Evolutionary conservation across 2,329 filamentous ascomycete genomes (phyloP).

Genomic region (Aspergillus jensenii): DNA sequence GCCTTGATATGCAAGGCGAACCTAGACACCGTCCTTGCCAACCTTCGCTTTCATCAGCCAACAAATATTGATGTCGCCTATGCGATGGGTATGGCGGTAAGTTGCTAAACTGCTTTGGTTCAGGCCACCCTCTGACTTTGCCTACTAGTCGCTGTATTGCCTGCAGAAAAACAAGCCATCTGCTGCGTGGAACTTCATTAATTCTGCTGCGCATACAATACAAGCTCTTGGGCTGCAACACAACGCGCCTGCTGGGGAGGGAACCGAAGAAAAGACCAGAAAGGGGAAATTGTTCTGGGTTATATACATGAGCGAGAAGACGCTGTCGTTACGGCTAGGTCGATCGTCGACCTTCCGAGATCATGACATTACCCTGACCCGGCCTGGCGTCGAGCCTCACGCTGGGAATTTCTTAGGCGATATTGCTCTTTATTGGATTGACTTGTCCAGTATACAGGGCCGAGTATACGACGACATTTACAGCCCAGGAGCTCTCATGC

Average conservation of each 20-base stretch:
- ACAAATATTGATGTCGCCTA: not conserved
- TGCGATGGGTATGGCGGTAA: not conserved
- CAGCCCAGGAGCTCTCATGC: conserved; percentile 14
- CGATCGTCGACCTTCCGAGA: not conserved
- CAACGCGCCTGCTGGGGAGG: not conserved
- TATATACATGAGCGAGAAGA: conserved; percentile 6
- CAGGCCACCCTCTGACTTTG: not conserved
- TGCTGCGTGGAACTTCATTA: not conserved
- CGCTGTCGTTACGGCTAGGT: not conserved
- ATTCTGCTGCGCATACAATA: not conserved
- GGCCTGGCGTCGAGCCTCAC: not conserved
- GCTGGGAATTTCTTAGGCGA: not conserved
- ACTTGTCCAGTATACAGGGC: conserved; percentile 14
- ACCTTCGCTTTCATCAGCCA: not conserved
- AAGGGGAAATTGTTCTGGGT: not conserved
- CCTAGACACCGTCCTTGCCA: not conserved
- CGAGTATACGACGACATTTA: conserved; percentile 16
- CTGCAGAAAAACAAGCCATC: not conserved
- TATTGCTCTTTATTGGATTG: conserved; percentile 10
- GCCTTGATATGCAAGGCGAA: not conserved
- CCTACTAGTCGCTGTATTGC: not conserved
- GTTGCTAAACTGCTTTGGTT: not conserved
- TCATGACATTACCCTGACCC: conserved; percentile 2
- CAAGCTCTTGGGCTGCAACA: not conserved
- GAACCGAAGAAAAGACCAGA: not conserved